These are phyloP conservation scores for Rhizopogon vesiculosus DNA, from an alignment of 768 basidiomycete species.

Conservation along the genomic window DNA sequence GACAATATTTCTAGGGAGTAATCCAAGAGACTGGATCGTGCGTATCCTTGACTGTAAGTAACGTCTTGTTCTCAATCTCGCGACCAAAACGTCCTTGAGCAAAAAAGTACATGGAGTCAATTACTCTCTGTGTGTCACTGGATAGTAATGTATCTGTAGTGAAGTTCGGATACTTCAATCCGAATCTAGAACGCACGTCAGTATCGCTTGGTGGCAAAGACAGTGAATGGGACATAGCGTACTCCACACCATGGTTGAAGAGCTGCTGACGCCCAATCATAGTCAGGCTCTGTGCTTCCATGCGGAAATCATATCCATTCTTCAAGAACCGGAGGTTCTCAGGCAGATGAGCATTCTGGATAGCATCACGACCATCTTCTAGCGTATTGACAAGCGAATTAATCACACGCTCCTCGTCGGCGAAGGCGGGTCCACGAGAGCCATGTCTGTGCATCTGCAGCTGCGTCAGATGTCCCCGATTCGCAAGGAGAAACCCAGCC, in stretches of 20 bases:
- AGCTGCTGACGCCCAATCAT: constrained; percentile 30
- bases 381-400: constrained; percentile 30
- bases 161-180: constrained; percentile 15
- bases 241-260: constrained; percentile 25
- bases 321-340: constrained; percentile 31
- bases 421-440: background rate
- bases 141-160: constrained; percentile 12
- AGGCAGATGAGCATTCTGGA: constrained; percentile 26
- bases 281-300: constrained; percentile 33
- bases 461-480: no score
- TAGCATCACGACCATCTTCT: constrained; percentile 16
- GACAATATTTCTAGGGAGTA: constrained; percentile 35
- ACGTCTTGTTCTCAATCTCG: constrained; percentile 19
- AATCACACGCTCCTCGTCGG: constrained; percentile 27
- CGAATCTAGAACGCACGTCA: constrained; percentile 9
- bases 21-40: constrained; percentile 34
- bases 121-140: constrained; percentile 16
- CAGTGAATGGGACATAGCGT: background rate
- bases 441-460: no score
- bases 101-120: constrained; percentile 40
- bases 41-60: constrained; percentile 28
- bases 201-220: no score
- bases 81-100: constrained; percentile 34
- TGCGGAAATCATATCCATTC: constrained; percentile 28
- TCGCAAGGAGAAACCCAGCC: no score